Base-by-base conservation (phyloP, 1,284 basidiomycete genomes). In the Puccinia coronata region DNA sequence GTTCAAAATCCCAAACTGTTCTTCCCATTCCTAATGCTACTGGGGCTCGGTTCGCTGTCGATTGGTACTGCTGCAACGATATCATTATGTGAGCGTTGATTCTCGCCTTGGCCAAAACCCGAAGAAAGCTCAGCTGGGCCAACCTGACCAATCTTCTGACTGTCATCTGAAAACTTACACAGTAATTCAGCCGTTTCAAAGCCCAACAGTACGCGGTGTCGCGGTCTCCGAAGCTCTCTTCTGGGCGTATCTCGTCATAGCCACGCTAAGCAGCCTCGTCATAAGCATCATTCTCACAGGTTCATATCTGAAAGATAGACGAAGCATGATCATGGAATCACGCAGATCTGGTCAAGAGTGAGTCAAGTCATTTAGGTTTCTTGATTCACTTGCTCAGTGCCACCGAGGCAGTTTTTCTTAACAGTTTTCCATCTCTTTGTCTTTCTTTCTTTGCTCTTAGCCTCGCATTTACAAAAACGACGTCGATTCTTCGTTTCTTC, bases 161-260 rank as follows among this genome's bases (percentile, higher is more conserved):
- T 39, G 3, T 71, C 2, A 28, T 71, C 69, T 55, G 28, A 11
- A 51, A 71, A 31, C 51, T 72, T 39, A 18, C 25, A 0, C 31
- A 74, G 72, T 71, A 31, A 31, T 71, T 49, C 20, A 53, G 14
- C 72, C 72, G 39, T 74, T 74, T 23, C 53, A 74, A 61, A 25
- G 57, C 9, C 57, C 72, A 5, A 53, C 72, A 39, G 36, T 53
- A 18, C 20, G 14, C 16, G 49, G 55, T 18, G 41, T 79, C 53
- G 39, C 63, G n/a, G 49, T 41, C 20, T 79, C 77, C 55, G 77
- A 79, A 59, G 63, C 34, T 43, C 65, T 79, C 16, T 79, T 79
- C 31, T 79, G 77, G 77, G 63, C 77, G 23, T 79, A 79, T 43
- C 55, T 79, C 43, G n/a, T 79, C 28, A 43, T 47, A 12, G 59